Evolutionary conservation across 192 early-diverging fungal species (phyloP), one percentile per base, ranked within the genome.

Genomic region (Phycomyces nitens): DNA sequence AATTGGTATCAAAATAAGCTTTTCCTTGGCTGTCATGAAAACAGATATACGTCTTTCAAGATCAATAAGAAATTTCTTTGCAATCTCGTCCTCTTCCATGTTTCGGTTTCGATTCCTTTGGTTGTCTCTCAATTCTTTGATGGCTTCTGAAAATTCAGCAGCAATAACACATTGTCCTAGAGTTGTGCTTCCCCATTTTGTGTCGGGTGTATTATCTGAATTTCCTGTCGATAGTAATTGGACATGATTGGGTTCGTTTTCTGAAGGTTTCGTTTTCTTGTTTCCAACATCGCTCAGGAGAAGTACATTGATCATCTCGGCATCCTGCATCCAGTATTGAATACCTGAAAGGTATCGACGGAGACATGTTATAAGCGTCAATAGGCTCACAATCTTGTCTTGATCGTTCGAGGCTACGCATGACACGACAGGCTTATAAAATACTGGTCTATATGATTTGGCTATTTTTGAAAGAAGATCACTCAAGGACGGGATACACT

Each of bases 31-130:
- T 15, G 60, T 23, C 20, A 85, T 65, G 52, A 77, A 81, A 22
- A 85, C 66, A 1, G 81, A 70, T 1, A 85, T 64, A 7, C 75
- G 72, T 5, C 71, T 65, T 60, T 85, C 83, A 2, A 85, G 56
- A 47, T 85, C 83, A 50, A 78, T 78, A 39, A 85, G 54, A 34
- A 85, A 85, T 58, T 81, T 85, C 40, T 81, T 85, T 0, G 79
- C 83, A 15, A 75, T 59, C 21, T 79, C 77, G 21, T 80, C 68
- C 4, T 81, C 66, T 58, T 80, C 62, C 60, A 71, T 71, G 44
- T 77, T 74, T 3, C 74, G 68, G 10, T 57, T 68, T 5, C 54
- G 52, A n/a, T 68, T 24, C 58, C 60, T 63, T 66, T 82, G 76
- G 40, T 38, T 43, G 2, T 53, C 41, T 22, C 77, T 57, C 21